These are phyloP conservation scores for Saussurea involucrata DNA, from an alignment of 129 eudicot species.

Conservation along the genomic window DNA sequence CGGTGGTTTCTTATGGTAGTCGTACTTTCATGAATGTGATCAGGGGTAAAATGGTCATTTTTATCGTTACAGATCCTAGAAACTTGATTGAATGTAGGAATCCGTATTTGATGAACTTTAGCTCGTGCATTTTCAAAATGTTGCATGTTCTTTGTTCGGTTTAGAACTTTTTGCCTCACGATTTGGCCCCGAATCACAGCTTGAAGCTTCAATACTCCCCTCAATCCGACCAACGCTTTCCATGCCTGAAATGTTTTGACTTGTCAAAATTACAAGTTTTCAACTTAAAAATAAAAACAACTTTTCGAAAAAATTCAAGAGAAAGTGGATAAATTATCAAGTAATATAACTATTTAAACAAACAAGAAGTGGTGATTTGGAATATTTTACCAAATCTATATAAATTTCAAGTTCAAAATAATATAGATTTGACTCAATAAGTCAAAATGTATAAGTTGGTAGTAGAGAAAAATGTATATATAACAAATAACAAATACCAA, in stretches of 20 bases:
- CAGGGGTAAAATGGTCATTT: slow-evolving; percentile 23
- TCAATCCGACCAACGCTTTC: slow-evolving; percentile 74
- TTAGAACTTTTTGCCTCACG: slow-evolving; percentile 37
- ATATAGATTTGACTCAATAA: slow-evolving; percentile 8
- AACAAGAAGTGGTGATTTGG: not conserved
- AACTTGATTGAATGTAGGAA: slow-evolving; percentile 34
- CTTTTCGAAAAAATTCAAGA: not conserved
- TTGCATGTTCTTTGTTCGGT: slow-evolving; percentile 22
- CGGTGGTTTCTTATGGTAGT: slow-evolving; percentile 31
- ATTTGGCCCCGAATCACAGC: slow-evolving; percentile 70
- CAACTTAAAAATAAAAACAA: not conserved
- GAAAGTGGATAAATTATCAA: not conserved
- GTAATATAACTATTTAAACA: not conserved
- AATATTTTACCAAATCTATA: not conserved
- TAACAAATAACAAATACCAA: slow-evolving; percentile 34
- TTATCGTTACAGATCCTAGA: slow-evolving; percentile 17
- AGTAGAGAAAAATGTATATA: not conserved
- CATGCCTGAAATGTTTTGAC: slow-evolving; percentile 52
- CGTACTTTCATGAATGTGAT: slow-evolving; percentile 31
- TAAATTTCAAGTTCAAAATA: not conserved
- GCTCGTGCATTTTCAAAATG: slow-evolving; percentile 11
- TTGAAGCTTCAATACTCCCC: slow-evolving; percentile 83
- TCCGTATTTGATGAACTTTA: slow-evolving; percentile 28
- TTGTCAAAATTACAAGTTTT: slow-evolving; percentile 14
- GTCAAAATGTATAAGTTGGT: not conserved